phyloP scores from a whole-genome alignment of 2,329 filamentous ascomycete species.

The Aspergillus sp. region DNA sequence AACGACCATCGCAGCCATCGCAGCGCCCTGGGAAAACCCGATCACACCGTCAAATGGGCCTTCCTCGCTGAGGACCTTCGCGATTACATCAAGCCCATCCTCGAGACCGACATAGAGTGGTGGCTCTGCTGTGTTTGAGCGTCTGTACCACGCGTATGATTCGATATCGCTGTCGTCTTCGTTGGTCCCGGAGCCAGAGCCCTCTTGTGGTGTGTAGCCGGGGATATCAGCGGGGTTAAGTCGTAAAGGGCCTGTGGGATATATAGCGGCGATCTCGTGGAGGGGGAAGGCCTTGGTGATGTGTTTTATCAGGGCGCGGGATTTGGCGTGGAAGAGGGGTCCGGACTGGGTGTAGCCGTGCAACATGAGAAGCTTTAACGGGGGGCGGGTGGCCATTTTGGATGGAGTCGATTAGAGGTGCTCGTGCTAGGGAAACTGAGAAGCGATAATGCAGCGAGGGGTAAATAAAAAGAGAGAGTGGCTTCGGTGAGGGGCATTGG shows the following conservation, averaged over 20 bases:
- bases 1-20: conserved; percentile 70
- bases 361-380: conserved; percentile 70
- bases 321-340: conserved; percentile 80
- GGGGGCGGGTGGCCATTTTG: conserved; percentile 6
- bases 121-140: conserved; percentile 59
- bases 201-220: conserved; percentile 56
- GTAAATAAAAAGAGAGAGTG: background rate
- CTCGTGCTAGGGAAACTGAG: background rate
- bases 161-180: conserved; percentile 56
- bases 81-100: conserved; percentile 65
- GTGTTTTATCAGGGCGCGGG: conserved; percentile 79
- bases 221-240: conserved; percentile 68
- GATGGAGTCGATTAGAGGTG: background rate
- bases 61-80: conserved; percentile 59
- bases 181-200: conserved; percentile 2
- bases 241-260: conserved; percentile 67
- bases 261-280: conserved; percentile 60
- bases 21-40: conserved; percentile 80
- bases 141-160: conserved; percentile 81
- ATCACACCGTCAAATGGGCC: conserved; percentile 75
- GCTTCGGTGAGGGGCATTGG: background rate
- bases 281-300: conserved; percentile 71
- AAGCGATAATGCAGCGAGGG: background rate
- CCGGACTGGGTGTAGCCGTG: conserved; percentile 93
- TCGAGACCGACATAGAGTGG: conserved; percentile 68